Base-by-base conservation (phyloP, 345 rosid genomes). In the Aquilaria sinensis region DNA sequence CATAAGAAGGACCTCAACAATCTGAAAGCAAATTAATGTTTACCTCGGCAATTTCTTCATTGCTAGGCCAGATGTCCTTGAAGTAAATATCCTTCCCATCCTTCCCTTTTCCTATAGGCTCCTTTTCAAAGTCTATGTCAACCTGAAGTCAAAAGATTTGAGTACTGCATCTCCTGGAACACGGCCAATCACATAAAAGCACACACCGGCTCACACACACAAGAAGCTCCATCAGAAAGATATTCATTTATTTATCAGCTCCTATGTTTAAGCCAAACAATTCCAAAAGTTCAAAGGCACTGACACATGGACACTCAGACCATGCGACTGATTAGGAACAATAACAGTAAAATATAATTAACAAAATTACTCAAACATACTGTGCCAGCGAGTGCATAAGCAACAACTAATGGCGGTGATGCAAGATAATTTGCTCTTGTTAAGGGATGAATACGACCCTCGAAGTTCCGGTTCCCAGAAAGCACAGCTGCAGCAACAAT, bases 351-450 rank as follows among this genome's bases (percentile, higher is more conserved):
- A 37, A 37, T 37, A 37, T 37, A 37, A 37, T 3, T 37, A 9
- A 37, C 8, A 37, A 9, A 37, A 37, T 37, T 37, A 37, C 43
- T 37, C 53, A 43, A 60, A 47, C 67, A 63, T 74, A 81, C 88
- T 53, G 90, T 89, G 79, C 96, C 95, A 46, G 95, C 89, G 68
- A 92, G 96, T 41, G 96, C 89, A 75, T 89, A 92, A 34, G 92
- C 96, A 74, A 92, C 96, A 71, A 89, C 98, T 69, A 83, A 59
- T 52, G 96, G 96, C 45, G 98, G 96, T 37, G 96, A 89, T 60
- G 96, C 90, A 65, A 89, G 96, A 71, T 85, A 92, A 72, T 92
- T 89, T 16, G 98, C 95, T 75, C 96, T 80, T 6, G 89, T 89
- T 68, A 76, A 72, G 48, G 96, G 83, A 72, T 89, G 98, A 64